Evolutionary conservation across 208 protist species (phyloP).

Genomic region (Trypanosomatidae sp.): DNA sequence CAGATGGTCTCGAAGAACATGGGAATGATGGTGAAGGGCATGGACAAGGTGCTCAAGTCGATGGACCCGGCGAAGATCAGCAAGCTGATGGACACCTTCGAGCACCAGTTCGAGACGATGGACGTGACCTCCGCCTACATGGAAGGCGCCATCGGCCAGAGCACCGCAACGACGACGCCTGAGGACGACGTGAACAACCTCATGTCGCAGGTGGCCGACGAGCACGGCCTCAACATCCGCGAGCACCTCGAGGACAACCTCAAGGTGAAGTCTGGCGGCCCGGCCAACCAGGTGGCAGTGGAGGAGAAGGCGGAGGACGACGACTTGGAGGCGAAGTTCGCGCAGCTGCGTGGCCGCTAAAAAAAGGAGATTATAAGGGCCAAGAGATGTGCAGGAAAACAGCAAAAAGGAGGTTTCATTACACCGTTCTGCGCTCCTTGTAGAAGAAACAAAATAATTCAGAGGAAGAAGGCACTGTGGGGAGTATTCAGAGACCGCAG

Average conservation of each 20-base stretch:
- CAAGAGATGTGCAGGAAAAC: background rate
- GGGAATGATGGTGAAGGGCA: conserved; percentile 92
- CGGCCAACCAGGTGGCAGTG: conserved; percentile 8
- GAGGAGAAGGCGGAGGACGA: conserved; percentile 38
- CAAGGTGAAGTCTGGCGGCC: conserved; percentile 35
- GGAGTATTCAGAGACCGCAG: too few species aligned
- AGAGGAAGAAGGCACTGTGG: too few species aligned
- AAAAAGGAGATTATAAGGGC: background rate
- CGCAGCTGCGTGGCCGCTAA: conserved; percentile 61
- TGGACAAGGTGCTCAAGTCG: conserved; percentile 93
- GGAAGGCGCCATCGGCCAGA: conserved; percentile 93
- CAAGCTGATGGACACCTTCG: conserved; percentile 97
- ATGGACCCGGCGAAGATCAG: conserved; percentile 94
- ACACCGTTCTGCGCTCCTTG: too few species aligned
- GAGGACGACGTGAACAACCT: conserved; percentile 92
- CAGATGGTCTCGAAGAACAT: conserved; percentile 95
- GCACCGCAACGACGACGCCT: conserved; percentile 88
- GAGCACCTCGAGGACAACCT: conserved; percentile 62
- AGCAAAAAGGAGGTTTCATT: too few species aligned
- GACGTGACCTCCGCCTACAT: conserved; percentile 95
- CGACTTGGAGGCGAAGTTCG: conserved; percentile 69
- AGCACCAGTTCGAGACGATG: conserved; percentile 97
- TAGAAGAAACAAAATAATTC: too few species aligned
- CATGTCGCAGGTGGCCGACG: conserved; percentile 95
- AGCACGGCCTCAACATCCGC: conserved; percentile 92